Conservation (phyloP, 2,329 filamentous ascomycete species). For the Emericellopsis cladophorae region DNA sequence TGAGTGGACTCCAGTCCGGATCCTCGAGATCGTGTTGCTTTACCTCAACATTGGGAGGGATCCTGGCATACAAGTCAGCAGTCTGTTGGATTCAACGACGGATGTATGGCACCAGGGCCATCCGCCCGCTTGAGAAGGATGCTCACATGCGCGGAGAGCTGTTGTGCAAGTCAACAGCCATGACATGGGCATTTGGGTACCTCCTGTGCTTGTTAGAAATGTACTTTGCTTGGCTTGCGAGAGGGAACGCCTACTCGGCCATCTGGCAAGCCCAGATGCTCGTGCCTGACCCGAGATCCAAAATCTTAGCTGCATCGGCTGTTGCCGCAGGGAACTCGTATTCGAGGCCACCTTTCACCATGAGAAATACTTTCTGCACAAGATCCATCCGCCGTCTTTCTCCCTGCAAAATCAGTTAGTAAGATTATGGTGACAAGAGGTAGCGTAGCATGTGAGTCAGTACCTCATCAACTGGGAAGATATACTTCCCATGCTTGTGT, state of each 20-base stretch:
- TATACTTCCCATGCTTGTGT: constrained; percentile 55
- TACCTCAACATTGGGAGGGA: constrained; percentile 44
- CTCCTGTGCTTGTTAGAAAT: constrained; percentile 6
- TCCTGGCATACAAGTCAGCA: constrained; percentile 33
- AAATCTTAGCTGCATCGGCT: constrained; percentile 22
- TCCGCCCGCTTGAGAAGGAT: background rate
- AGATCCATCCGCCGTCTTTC: constrained; percentile 73
- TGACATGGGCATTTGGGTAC: constrained; percentile 13
- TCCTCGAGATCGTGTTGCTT: constrained; percentile 66
- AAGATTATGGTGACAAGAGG: background rate
- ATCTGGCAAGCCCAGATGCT: constrained; percentile 88
- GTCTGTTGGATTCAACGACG: constrained; percentile 1
- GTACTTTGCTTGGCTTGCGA: too few relatives aligned
- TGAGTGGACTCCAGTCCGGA: constrained; percentile 40
- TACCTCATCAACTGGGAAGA: constrained; percentile 69
- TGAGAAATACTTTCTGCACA: constrained; percentile 64
- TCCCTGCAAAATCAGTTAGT: constrained; percentile 27
- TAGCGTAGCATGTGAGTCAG: constrained; percentile 8
- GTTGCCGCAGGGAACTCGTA: constrained; percentile 8
- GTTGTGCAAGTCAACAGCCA: constrained; percentile 25
- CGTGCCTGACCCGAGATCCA: constrained; percentile 72
- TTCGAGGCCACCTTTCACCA: constrained; percentile 39
- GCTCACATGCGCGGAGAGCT: constrained; percentile 25
- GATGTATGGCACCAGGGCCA: too few relatives aligned
- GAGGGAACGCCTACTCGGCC: constrained; percentile 46